These are phyloP conservation scores for Rubroshorea leprosula DNA, from an alignment of 345 rosid species.

Conservation along the genomic window DNA sequence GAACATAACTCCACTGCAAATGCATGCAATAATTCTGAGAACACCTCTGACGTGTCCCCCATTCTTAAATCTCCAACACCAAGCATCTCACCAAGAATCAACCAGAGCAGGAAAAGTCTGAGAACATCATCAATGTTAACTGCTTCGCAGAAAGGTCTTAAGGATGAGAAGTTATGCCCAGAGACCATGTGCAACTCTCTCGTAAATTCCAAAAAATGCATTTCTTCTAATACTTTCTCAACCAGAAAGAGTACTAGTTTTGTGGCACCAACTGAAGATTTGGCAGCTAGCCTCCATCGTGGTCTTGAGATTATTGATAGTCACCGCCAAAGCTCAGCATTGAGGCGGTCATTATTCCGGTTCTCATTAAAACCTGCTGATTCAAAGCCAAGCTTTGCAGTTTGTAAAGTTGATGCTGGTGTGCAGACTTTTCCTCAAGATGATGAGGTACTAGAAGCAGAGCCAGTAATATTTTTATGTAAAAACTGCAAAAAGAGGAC, in stretches of 20 bases:
- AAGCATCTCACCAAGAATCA: slow-evolving; percentile 78
- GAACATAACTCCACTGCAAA: neutral
- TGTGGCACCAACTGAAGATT: slow-evolving; percentile 50
- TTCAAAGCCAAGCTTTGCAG: slow-evolving; percentile 30
- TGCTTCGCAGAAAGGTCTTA: slow-evolving; percentile 65
- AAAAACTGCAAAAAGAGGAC: slow-evolving; percentile 50
- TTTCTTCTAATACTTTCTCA: slow-evolving; percentile 28
- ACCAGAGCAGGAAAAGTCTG: slow-evolving; percentile 74
- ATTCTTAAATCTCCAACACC: slow-evolving; percentile 68
- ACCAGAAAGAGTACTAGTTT: slow-evolving; percentile 21
- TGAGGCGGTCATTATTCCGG: slow-evolving; percentile 68
- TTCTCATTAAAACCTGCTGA: slow-evolving; percentile 60
- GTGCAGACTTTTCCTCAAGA: slow-evolving; percentile 68
- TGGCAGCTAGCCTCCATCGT: slow-evolving; percentile 96
- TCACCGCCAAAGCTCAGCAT: slow-evolving; percentile 65
- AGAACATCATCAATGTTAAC: slow-evolving; percentile 71
- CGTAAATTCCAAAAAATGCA: slow-evolving; percentile 29
- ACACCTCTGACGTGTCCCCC: slow-evolving; percentile 37
- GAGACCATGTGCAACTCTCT: slow-evolving; percentile 33
- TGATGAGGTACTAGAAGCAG: slow-evolving; percentile 30
- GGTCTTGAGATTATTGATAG: slow-evolving; percentile 81
- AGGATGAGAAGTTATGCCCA: slow-evolving; percentile 31
- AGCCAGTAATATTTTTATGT: slow-evolving; percentile 41
- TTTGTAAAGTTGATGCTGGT: slow-evolving; percentile 70
- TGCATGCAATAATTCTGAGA: neutral